Percentiles rank a stretch among this genome's conserved stretches.
Evolutionary conservation across 306 rosid species (phyloP).

Genomic region (Pyrus communis): DNA sequence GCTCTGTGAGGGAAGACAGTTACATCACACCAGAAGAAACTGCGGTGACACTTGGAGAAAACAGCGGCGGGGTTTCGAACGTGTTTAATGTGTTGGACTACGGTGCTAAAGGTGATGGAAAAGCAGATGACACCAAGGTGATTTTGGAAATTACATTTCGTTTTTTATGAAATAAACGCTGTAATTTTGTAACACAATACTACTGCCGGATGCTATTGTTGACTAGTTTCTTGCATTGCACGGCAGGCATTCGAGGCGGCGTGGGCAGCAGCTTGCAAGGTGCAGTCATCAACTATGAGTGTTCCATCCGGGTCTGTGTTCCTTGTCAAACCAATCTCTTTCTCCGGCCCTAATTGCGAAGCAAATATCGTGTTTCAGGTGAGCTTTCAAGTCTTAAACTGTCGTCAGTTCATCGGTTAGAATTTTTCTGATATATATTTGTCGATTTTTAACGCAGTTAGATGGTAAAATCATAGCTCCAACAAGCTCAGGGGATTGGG

Average conservation of each 20-base stretch:
- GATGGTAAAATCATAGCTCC: constrained; percentile 75
- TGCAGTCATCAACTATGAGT: constrained; percentile 44
- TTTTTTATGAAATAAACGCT: background rate
- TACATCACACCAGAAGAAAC: background rate
- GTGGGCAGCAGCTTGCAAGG: constrained; percentile 69
- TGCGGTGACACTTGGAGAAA: background rate
- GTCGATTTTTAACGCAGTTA: constrained; percentile 25
- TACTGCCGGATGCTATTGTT: background rate
- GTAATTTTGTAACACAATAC: background rate
- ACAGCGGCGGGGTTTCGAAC: constrained; percentile 11
- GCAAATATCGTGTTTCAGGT: constrained; percentile 66
- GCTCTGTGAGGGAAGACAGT: background rate
- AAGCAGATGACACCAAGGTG: constrained; percentile 69
- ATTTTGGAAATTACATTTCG: background rate
- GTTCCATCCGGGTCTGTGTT: constrained; percentile 69
- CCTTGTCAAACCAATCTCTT: constrained; percentile 53
- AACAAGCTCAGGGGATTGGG: constrained; percentile 49
- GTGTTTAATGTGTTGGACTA: constrained; percentile 53
- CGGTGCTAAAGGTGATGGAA: constrained; percentile 85
- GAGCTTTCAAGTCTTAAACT: background rate
- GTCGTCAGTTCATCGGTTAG: background rate
- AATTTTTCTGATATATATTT: background rate
- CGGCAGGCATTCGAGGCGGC: constrained; percentile 58
- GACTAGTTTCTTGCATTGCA: constrained; percentile 5
- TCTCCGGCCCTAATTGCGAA: constrained; percentile 47